phyloP scores from a whole-genome alignment of 306 rosid genomes.

The Dryas octopetala region DNA sequence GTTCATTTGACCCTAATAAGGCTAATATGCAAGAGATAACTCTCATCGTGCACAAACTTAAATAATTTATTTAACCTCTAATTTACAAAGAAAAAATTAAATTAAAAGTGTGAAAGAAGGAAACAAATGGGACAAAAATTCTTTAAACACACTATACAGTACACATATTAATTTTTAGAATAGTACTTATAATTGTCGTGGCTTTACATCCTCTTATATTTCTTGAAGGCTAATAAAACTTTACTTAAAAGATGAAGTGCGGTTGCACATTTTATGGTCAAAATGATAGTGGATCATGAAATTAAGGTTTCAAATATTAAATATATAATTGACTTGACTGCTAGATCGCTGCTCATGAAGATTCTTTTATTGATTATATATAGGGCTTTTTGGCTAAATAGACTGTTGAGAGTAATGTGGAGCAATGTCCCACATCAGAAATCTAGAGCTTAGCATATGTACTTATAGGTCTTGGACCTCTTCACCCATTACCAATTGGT shows the following conservation, averaged over 20 bases:
- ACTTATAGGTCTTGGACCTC: no score
- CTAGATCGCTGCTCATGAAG: not conserved
- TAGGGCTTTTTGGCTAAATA: not conserved
- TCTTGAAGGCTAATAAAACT: not conserved
- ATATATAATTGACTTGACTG: not conserved
- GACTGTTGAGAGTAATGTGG: not conserved
- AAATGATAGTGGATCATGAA: not conserved
- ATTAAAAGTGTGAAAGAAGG: not conserved
- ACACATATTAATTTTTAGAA: not conserved
- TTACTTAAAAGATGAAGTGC: not conserved
- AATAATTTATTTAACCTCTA: no score
- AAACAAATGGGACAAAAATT: not conserved
- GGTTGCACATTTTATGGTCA: not conserved
- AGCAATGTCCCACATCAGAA: no score
- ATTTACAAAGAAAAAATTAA: no score
- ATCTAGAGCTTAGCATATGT: no score
- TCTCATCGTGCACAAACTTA: no score
- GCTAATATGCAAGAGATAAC: no score
- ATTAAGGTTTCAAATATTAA: not conserved
- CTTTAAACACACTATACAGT: no score
- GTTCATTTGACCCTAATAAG: no score
- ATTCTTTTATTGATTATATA: not conserved
- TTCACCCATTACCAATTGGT: no score
- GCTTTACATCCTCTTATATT: constrained; percentile 1
- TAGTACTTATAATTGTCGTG: not conserved